Base-by-base conservation (phyloP, 768 basidiomycete genomes). In the Punctularia strigosozonata region DNA sequence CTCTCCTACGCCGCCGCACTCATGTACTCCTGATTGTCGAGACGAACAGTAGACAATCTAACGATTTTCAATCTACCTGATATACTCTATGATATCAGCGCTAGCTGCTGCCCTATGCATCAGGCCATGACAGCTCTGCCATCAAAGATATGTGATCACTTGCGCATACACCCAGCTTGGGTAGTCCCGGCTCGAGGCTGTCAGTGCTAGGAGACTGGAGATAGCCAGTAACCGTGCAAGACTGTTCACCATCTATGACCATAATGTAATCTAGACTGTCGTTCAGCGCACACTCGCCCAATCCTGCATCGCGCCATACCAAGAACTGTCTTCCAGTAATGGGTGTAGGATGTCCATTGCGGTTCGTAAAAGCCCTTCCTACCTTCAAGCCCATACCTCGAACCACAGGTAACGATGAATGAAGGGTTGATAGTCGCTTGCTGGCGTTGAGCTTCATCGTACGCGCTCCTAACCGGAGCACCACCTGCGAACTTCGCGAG, bases 71-170 rank as follows among this genome's bases (percentile, higher is more conserved):
- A n/a, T n/a, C n/a, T n/a, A n/a, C n/a, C n/a, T 3, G 3, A 18
- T 37, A 6, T 24, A 24, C 22, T 20, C n/a, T 18, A 4, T 13
- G 22, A 20, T 22, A 3, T 12, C 14, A 13, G 19, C 24, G 18
- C 14, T 31, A 26, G 18, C 38, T 25, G 22, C 33, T 13, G 25
- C n/a, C n/a, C 24, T 40, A 34, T 22, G 20, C 18, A 3, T 31
- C 22, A 3, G 40, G 38, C 54, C 54, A 62, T 37, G 40, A 50
- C 8, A 91, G 53, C 46, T 87, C 80, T 2, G 73, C 75, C 23
- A 73, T 77, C 10, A 98, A 64, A 3, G 82, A 80, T 41, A 88
- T 66, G 53, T 95, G 94, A 58, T 97, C 94, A 48, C 82, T 86
- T 7, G 84, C 85, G 50, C 80, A 84, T 33, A 94, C 62, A 12